Conservation (phyloP, 176 grass and related monocot species). For the Bonia amplexicaulis region DNA sequence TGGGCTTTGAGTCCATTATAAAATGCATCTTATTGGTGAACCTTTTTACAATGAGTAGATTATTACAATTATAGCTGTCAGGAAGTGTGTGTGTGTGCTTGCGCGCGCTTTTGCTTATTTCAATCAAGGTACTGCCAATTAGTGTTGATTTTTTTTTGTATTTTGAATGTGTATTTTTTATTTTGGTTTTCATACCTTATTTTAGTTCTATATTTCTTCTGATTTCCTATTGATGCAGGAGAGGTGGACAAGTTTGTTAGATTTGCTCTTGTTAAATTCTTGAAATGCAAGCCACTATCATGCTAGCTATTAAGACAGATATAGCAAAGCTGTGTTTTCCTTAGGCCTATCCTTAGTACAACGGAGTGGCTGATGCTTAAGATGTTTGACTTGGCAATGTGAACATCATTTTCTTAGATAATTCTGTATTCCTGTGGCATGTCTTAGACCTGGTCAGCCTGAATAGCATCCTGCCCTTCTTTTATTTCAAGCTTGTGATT, state of each 20-base stretch:
- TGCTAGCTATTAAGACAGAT: background rate
- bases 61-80: background rate
- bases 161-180: background rate
- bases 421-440: slow-evolving; percentile 17
- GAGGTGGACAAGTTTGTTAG: background rate
- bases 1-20: background rate
- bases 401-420: slow-evolving; percentile 19
- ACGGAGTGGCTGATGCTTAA: background rate
- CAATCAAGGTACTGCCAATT: background rate
- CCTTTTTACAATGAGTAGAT: background rate
- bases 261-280: slow-evolving; percentile 12
- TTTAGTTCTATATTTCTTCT: background rate
- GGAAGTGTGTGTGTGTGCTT: background rate
- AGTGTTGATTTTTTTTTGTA: background rate
- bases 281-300: background rate
- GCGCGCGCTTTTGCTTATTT: background rate
- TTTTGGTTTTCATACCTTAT: background rate
- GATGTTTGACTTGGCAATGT: slow-evolving; percentile 27
- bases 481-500: slow-evolving; percentile 4
- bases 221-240: background rate
- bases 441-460: slow-evolving; percentile 19
- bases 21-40: background rate
- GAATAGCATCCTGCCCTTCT: background rate
- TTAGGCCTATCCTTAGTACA: background rate
- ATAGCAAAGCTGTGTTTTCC: background rate